Evolutionary conservation across 495 filamentous ascomycete species (phyloP).

Genomic region (Oidiodendron maius): DNA sequence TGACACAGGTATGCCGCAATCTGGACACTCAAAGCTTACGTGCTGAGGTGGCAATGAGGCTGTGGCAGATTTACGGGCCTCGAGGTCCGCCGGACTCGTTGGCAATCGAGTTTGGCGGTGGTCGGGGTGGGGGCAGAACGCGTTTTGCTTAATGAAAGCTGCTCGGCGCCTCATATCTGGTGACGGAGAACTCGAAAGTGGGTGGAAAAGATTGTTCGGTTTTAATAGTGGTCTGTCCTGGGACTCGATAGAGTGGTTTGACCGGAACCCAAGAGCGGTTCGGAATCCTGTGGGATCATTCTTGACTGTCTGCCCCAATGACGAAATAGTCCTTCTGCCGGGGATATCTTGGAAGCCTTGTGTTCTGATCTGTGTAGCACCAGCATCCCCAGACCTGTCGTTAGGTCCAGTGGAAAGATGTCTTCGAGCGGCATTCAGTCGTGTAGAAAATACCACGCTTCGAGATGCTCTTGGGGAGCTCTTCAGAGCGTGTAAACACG

Average conservation of each 20-base stretch:
- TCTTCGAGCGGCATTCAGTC: conserved; percentile 3
- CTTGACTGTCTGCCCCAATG: conserved; percentile 11
- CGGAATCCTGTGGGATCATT: conserved; percentile 15
- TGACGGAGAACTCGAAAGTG: conserved; percentile 80
- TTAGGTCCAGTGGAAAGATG: conserved; percentile 1
- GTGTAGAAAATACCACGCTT: conserved; percentile 1
- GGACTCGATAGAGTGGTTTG: conserved; percentile 20
- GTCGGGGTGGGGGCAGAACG: conserved; percentile 82
- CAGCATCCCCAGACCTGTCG: background rate
- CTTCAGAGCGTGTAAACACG: conserved; percentile 19
- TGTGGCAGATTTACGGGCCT: conserved; percentile 41
- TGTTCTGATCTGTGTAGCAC: background rate
- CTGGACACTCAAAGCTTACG: conserved; percentile 89
- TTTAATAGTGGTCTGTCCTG: conserved; percentile 49
- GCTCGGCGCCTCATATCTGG: conserved; percentile 79
- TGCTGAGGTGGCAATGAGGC: conserved; percentile 59
- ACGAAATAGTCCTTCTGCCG: conserved; percentile 15
- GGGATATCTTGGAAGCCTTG: background rate
- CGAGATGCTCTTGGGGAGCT: conserved; percentile 1
- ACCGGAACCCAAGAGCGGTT: conserved; percentile 10
- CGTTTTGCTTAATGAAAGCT: conserved; percentile 82
- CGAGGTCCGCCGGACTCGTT: conserved; percentile 53
- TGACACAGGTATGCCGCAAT: conserved; percentile 90
- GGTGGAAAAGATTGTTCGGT: conserved; percentile 86
- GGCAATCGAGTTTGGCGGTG: conserved; percentile 65